Base-by-base conservation (phyloP, 768 basidiomycete species). In the Pisolithus orientalis region DNA sequence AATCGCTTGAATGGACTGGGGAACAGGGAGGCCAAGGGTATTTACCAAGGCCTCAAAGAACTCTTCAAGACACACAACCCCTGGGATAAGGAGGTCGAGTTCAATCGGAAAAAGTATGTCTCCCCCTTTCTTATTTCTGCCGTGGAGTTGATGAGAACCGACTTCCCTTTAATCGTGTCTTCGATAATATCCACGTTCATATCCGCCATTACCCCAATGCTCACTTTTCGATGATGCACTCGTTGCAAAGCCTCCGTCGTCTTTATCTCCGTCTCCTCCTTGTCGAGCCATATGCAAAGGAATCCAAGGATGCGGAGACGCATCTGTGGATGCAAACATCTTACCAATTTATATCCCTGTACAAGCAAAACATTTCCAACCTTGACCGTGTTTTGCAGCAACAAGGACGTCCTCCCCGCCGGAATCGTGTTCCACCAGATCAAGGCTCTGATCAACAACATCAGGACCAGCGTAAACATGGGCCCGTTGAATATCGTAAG, bases 251-350 rank as follows among this genome's bases (percentile, higher is more conserved):
- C 63, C 75, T 91, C 52, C 80, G 89, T 47, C 79, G 82, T 50
- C 80, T 79, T 40, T 84, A 89, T 65, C 73, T 91, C 47, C 79
- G 75, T 44, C 73, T 90, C 37, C 75, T 92, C 17, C 77, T 90
- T 56, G 65, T 81, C 21, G 74, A 87, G 62, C 85, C 88, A 2
- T 80, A 78, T 60, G 76, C 85, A 40, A 79, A 76, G 46, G 87
- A 90, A 67, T 83, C 85, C 45, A 83, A 84, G 63, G 87, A 90
- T 70, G 82, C 80, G 39, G 88, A 93, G 64, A 87, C 79, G 29
- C 84, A 87, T 57, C 78, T 95, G 8, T 95, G 93, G 92, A 90
- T 93, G 82, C 87, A 91, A 64, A 94, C 93, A 0, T 88, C 90
- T 37, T 89, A 95, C 69, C 76, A 80, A 38, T 82, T 92, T 70